These are phyloP conservation scores for Sporopachydermia cereana DNA, from an alignment of 1,139 yeast species.

Conservation along the genomic window DNA sequence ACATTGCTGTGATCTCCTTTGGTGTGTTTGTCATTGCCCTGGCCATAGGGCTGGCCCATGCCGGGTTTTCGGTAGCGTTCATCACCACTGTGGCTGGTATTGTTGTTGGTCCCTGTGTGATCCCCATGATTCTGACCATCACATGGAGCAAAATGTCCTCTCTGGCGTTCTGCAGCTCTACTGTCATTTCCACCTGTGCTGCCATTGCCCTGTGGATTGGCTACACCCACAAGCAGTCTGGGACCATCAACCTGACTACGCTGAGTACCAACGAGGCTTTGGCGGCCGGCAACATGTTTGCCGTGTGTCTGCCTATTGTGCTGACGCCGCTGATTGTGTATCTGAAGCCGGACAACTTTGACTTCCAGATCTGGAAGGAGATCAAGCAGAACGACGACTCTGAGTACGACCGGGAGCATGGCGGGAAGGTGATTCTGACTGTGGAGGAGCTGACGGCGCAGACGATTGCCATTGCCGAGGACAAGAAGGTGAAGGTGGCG, in stretches of 20 bases:
- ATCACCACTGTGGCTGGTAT: slow-evolving; percentile 33
- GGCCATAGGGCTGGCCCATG: slow-evolving; percentile 32
- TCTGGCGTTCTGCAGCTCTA: slow-evolving; percentile 9
- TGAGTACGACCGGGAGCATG: slow-evolving; percentile 18
- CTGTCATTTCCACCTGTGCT: slow-evolving; percentile 16
- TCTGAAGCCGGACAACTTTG: slow-evolving; percentile 23
- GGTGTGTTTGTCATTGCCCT: slow-evolving; percentile 28
- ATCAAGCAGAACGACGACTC: slow-evolving; percentile 18
- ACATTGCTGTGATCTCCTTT: slow-evolving; percentile 28
- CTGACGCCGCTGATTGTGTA: slow-evolving; percentile 23
- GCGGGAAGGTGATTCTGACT: slow-evolving; percentile 14
- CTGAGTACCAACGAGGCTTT: slow-evolving; percentile 23
- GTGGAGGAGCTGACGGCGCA: slow-evolving; percentile 29
- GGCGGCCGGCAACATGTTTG: slow-evolving; percentile 25
- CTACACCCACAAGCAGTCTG: slow-evolving; percentile 17
- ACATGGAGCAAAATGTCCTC: slow-evolving; percentile 27
- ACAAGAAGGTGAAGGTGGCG: slow-evolving; percentile 38
- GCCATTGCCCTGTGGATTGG: slow-evolving; percentile 27
- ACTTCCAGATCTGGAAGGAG: slow-evolving; percentile 23
- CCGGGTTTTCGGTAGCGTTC: slow-evolving; percentile 29
- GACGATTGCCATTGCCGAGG: slow-evolving; percentile 29
- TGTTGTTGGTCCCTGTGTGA: slow-evolving; percentile 32
- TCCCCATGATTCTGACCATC: slow-evolving; percentile 31
- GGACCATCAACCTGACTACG: slow-evolving; percentile 16
- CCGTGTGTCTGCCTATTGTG: slow-evolving; percentile 20